Conservation (phyloP, 306 rosid genomes). For the Styphnolobium japonicum region DNA sequence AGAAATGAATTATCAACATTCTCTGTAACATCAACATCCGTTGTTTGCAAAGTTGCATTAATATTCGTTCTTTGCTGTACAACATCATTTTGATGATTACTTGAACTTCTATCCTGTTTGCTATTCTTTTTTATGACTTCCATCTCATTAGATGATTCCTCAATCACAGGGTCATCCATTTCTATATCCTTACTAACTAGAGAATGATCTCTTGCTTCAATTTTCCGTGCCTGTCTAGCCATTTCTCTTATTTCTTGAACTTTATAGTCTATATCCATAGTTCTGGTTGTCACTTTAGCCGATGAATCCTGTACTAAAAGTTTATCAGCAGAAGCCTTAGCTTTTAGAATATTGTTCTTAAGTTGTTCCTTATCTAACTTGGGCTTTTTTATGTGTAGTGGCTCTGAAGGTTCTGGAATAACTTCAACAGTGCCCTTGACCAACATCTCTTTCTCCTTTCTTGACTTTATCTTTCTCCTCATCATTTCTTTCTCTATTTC, state of each 20-base stretch:
- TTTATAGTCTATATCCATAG: constrained; percentile 41
- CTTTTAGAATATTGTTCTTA: constrained; percentile 50
- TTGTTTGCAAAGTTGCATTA: constrained; percentile 11
- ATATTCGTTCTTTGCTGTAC: constrained; percentile 20
- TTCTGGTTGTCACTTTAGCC: constrained; percentile 11
- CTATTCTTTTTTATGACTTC: constrained; percentile 15
- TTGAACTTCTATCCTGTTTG: constrained; percentile 22
- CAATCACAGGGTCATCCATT: constrained; percentile 26
- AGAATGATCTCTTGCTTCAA: constrained; percentile 44
- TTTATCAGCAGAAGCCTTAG: constrained; percentile 42
- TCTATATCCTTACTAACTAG: constrained; percentile 19
- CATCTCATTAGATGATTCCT: constrained; percentile 30
- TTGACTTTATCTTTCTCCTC: constrained; percentile 81
- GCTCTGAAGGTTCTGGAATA: constrained; percentile 44
- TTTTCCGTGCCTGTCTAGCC: constrained; percentile 53
- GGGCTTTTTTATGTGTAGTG: constrained; percentile 48
- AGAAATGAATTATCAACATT: constrained; percentile 24
- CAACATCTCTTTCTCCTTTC: constrained; percentile 66
- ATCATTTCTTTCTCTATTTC: constrained; percentile 76
- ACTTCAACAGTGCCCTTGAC: constrained; percentile 55
- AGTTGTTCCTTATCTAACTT: constrained; percentile 68
- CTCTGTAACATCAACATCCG: constrained; percentile 20
- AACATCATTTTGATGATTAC: constrained; percentile 32
- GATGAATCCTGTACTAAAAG: constrained; percentile 31
- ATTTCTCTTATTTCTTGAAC: constrained; percentile 66